phyloP scores from a whole-genome alignment of 202 grass and related monocot genomes.

The Thinopyrum obtusiflorum region DNA sequence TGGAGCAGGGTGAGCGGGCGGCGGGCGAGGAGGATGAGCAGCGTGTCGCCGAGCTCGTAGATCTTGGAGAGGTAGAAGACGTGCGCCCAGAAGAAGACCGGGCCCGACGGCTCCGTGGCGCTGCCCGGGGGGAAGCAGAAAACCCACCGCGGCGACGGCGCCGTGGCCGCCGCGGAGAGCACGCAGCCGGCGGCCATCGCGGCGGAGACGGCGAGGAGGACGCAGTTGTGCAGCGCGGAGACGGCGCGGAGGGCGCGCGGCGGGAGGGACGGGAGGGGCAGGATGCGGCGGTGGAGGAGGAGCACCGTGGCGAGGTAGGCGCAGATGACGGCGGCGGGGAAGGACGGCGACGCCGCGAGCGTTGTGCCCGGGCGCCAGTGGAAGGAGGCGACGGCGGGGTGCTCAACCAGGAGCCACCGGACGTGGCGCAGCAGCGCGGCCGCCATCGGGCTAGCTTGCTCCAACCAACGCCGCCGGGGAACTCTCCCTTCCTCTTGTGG shows the following conservation, averaged over 20 bases:
- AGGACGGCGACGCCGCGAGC: conserved; percentile 50
- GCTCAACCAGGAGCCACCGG: conserved; percentile 71
- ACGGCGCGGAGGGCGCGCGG: conserved; percentile 39
- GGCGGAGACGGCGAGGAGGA: conserved; percentile 68
- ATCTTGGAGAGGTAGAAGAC: conserved; percentile 94
- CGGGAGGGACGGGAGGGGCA: conserved; percentile 37
- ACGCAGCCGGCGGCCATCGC: conserved; percentile 66
- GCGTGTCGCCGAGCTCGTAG: conserved; percentile 89
- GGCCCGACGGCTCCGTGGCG: conserved; percentile 43
- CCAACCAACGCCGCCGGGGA: background rate
- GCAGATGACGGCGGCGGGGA: conserved; percentile 48
- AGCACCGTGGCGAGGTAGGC: conserved; percentile 66
- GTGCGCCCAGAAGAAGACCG: conserved; percentile 95
- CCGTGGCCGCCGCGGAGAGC: conserved; percentile 48
- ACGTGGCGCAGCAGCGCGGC: conserved; percentile 34
- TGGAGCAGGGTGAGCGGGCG: conserved; percentile 82
- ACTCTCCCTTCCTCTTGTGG: background rate
- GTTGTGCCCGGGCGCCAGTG: conserved; percentile 61
- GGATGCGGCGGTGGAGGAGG: conserved; percentile 52
- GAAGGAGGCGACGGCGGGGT: conserved; percentile 61
- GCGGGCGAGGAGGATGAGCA: conserved; percentile 70
- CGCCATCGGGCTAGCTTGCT: conserved; percentile 11
- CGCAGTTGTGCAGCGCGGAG: conserved; percentile 66
- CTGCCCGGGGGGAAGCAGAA: conserved; percentile 73
- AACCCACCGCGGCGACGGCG: conserved; percentile 27